These are phyloP conservation scores for Penstemon barbatus DNA, from an alignment of 257 asterid genomes.

Conservation along the genomic window DNA sequence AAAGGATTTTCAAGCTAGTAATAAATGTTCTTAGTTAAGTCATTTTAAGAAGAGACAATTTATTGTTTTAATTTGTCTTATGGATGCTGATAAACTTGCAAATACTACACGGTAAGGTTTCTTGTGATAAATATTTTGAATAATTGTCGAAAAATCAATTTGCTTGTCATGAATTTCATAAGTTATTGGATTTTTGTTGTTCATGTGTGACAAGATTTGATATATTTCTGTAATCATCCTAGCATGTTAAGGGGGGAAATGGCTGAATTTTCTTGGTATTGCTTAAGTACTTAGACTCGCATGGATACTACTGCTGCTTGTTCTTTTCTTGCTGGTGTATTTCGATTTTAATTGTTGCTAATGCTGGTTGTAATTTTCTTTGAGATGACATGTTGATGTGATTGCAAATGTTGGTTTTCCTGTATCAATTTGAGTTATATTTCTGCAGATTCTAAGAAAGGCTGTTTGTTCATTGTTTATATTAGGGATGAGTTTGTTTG, in stretches of 20 bases:
- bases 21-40: no score
- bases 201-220: conserved; percentile 1
- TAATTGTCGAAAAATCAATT: neutral
- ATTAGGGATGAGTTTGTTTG: neutral
- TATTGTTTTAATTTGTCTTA: no score
- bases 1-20: no score
- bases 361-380: neutral
- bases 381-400: neutral
- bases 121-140: neutral
- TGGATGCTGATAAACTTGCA: no score
- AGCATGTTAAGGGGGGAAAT: neutral
- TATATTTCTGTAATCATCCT: neutral
- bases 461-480: no score
- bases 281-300: neutral
- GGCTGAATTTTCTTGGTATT: neutral
- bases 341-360: neutral
- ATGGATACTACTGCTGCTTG: neutral
- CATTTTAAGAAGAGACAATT: no score
- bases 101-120: neutral
- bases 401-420: neutral
- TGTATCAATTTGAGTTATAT: no score
- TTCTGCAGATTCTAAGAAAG: no score
- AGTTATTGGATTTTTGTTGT: neutral
- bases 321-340: conserved; percentile 1
- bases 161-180: neutral